Conservation (phyloP, 2,329 filamentous ascomycete genomes). For the Epichloe festucae region DNA sequence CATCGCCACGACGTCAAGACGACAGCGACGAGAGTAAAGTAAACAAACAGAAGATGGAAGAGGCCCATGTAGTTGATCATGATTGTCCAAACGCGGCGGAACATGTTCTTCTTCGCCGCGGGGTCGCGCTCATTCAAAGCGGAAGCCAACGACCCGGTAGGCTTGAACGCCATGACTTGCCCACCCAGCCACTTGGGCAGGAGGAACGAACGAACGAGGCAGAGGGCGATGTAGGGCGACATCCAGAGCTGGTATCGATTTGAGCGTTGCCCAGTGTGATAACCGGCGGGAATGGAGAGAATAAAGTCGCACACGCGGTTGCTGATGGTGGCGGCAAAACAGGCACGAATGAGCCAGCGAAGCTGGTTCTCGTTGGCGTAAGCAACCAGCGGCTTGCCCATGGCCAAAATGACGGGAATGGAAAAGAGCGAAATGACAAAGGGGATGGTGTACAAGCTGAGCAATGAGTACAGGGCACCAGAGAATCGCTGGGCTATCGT, state of each 20-base stretch:
- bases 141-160: constrained; percentile 43
- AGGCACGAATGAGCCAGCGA: constrained; percentile 43
- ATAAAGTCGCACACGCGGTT: constrained; percentile 44
- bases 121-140: constrained; percentile 45
- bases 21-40: constrained; percentile 37
- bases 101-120: constrained; percentile 36
- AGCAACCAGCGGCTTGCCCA: constrained; percentile 43
- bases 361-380: constrained; percentile 40
- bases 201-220: constrained; percentile 43
- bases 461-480: constrained; percentile 42
- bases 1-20: constrained; percentile 37
- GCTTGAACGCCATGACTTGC: constrained; percentile 44
- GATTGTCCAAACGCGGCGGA: constrained; percentile 39
- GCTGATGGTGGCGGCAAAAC: constrained; percentile 35
- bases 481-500: constrained; percentile 43
- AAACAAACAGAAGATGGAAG: constrained; percentile 42
- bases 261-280: constrained; percentile 44
- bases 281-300: constrained; percentile 46
- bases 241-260: constrained; percentile 48
- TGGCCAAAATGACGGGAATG: constrained; percentile 44
- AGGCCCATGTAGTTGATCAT: constrained; percentile 41
- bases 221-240: constrained; percentile 47
- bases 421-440: constrained; percentile 42
- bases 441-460: constrained; percentile 43
- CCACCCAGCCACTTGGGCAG: constrained; percentile 48